Conservation (phyloP, 2,329 filamentous ascomycete genomes). For the Blastomyces silverae region DNA sequence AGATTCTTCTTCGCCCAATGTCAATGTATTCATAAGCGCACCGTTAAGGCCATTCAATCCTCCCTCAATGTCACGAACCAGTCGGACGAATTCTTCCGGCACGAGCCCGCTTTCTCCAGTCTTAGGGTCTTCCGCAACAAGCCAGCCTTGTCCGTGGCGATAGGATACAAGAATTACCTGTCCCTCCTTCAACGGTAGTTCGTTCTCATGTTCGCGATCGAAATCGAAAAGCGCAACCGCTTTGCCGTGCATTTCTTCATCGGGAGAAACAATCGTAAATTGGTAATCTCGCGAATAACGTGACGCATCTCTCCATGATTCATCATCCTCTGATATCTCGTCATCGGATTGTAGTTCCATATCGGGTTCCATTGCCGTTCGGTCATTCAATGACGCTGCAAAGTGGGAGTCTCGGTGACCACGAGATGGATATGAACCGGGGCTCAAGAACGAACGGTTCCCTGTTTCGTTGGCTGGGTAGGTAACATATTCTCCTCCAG, state of each 20-base stretch:
- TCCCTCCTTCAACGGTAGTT: slow-evolving; percentile 83
- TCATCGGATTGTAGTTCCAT: slow-evolving; percentile 38
- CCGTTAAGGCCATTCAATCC: slow-evolving; percentile 66
- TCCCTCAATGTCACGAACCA: slow-evolving; percentile 88
- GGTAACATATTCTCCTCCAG: slow-evolving; percentile 72
- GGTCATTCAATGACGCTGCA: slow-evolving; percentile 42
- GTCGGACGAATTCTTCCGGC: slow-evolving; percentile 89
- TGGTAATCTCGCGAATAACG: slow-evolving; percentile 88
- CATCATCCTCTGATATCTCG: slow-evolving; percentile 50
- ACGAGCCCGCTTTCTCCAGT: slow-evolving; percentile 91
- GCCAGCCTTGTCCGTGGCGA: slow-evolving; percentile 91
- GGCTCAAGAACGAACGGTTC: slow-evolving; percentile 44
- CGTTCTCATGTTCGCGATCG: slow-evolving; percentile 90
- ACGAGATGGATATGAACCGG: slow-evolving; percentile 39
- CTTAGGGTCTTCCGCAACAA: slow-evolving; percentile 92
- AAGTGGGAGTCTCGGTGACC: slow-evolving; percentile 51
- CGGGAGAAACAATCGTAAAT: slow-evolving; percentile 88
- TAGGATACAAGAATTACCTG: slow-evolving; percentile 97
- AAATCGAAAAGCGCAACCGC: slow-evolving; percentile 95
- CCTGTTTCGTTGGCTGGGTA: slow-evolving; percentile 62
- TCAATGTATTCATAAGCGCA: slow-evolving; percentile 39
- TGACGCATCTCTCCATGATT: slow-evolving; percentile 56
- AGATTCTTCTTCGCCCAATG: slow-evolving; percentile 22
- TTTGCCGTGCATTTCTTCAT: slow-evolving; percentile 97
- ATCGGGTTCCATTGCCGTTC: slow-evolving; percentile 31